Percentiles rank a stretch among this genome's conserved stretches.
Evolutionary conservation across 2,329 filamentous ascomycete species (phyloP).

Genomic region (Parastagonospora avenae): DNA sequence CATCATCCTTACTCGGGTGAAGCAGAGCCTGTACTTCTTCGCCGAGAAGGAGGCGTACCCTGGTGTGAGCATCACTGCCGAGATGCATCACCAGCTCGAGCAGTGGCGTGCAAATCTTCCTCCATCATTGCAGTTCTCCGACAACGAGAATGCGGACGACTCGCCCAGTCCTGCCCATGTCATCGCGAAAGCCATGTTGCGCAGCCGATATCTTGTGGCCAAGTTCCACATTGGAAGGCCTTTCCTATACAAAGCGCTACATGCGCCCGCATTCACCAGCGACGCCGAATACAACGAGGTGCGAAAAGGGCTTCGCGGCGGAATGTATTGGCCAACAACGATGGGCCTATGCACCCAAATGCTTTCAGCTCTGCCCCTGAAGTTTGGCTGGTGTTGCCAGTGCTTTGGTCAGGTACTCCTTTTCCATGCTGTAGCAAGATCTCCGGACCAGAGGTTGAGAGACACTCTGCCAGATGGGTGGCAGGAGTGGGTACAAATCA

Average conservation of each 20-base stretch:
- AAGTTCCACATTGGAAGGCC: constrained; percentile 47
- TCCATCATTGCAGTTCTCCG: constrained; percentile 52
- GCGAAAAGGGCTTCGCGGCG: constrained; percentile 33
- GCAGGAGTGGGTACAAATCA: constrained; percentile 43
- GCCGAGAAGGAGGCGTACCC: constrained; percentile 50
- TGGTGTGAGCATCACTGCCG: constrained; percentile 55
- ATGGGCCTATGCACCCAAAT: constrained; percentile 45
- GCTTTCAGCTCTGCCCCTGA: constrained; percentile 42
- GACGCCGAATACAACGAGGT: constrained; percentile 41
- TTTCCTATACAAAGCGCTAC: constrained; percentile 47
- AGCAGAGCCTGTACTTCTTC: constrained; percentile 58
- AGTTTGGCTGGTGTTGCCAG: constrained; percentile 47
- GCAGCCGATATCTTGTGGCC: constrained; percentile 45
- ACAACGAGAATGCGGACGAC: constrained; percentile 37
- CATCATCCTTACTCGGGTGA: constrained; percentile 60
- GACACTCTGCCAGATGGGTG: constrained; percentile 42
- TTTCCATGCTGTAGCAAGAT: constrained; percentile 39
- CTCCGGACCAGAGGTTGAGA: constrained; percentile 32
- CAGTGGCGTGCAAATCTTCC: constrained; percentile 61
- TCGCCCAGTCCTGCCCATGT: constrained; percentile 43
- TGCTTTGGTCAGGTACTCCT: constrained; percentile 45
- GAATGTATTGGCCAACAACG: constrained; percentile 46
- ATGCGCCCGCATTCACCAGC: constrained; percentile 35
- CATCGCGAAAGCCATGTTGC: constrained; percentile 46
- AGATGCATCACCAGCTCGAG: constrained; percentile 61